Evolutionary conservation across 1,139 yeast genomes (phyloP).

Genomic region (Geotrichum klebahnii): DNA sequence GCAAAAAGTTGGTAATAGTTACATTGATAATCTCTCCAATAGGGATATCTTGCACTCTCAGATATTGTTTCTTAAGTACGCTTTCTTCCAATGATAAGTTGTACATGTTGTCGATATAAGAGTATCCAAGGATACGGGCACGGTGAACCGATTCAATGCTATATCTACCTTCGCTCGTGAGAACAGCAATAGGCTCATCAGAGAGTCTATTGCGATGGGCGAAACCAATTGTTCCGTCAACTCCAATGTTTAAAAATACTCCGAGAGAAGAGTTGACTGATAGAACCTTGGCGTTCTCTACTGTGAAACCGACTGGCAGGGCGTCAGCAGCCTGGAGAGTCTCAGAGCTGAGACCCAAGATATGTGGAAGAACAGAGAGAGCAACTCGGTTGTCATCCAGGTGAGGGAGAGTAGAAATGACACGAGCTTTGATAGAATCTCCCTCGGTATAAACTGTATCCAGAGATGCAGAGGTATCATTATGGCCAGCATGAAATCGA

Average conservation of each 20-base stretch:
- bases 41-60: conserved; percentile 68
- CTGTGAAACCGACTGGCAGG: conserved; percentile 70
- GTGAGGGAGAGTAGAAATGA: conserved; percentile 53
- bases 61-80: conserved; percentile 58
- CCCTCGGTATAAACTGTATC: conserved; percentile 65
- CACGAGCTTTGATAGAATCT: conserved; percentile 61
- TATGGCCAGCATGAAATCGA: conserved; percentile 59
- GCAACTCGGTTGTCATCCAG: conserved; percentile 50
- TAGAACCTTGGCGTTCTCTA: conserved; percentile 56
- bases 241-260: conserved; percentile 33
- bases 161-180: conserved; percentile 42
- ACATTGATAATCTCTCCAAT: conserved; percentile 56
- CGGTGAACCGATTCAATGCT: conserved; percentile 60
- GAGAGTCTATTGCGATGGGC: conserved; percentile 63
- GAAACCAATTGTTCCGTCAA: conserved; percentile 31
- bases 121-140: conserved; percentile 74
- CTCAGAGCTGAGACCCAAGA: conserved; percentile 37
- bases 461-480: conserved; percentile 45
- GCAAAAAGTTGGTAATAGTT: conserved; percentile 55
- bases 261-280: conserved; percentile 47
- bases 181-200: conserved; percentile 46
- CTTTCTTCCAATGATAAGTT: conserved; percentile 65
- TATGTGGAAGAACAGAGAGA: conserved; percentile 60
- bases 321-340: conserved; percentile 43
- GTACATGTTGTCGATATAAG: conserved; percentile 61